Evolutionary conservation across 2,329 filamentous ascomycete species (phyloP).

Genomic region (Neurospora sp.): DNA sequence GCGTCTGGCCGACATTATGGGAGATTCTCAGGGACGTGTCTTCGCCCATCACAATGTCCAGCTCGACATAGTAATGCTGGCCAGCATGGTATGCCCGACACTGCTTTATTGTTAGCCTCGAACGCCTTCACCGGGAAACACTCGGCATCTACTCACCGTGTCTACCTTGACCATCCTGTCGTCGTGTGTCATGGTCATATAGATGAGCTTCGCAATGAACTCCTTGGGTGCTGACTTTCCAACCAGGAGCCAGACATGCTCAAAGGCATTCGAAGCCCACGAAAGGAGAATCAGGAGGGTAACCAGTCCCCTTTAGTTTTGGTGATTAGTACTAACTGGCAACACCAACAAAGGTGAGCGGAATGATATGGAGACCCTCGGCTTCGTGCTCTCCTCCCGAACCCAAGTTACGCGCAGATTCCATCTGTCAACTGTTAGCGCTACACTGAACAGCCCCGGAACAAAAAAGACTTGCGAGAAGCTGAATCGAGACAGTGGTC

Average conservation of each 20-base stretch:
- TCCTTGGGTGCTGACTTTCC: constrained; percentile 50
- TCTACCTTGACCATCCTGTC: constrained; percentile 46
- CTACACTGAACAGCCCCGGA: rapidly evolving
- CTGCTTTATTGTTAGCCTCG: constrained; percentile 14
- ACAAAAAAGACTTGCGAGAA: constrained; percentile 34
- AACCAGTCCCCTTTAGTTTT: not conserved
- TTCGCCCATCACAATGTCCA: constrained; percentile 51
- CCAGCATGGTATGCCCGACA: constrained; percentile 52
- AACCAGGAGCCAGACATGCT: constrained; percentile 51
- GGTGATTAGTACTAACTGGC: constrained; percentile 32
- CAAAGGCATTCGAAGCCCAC: constrained; percentile 50
- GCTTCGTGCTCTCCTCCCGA: constrained; percentile 28
- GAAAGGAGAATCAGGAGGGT: constrained; percentile 49
- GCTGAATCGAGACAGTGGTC: constrained; percentile 54
- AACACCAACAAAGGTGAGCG: constrained; percentile 42
- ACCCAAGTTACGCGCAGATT: constrained; percentile 43
- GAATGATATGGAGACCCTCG: constrained; percentile 40
- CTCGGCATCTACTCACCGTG: constrained; percentile 26
- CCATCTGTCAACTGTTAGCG: constrained; percentile 27
- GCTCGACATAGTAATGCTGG: constrained; percentile 51
- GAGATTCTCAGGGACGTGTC: constrained; percentile 43
- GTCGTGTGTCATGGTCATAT: constrained; percentile 45
- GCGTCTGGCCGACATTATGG: constrained; percentile 48
- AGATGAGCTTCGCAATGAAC: constrained; percentile 46
- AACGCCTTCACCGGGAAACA: not conserved